Percentiles rank a stretch among this genome's conserved stretches.
phyloP scores from a whole-genome alignment of 768 basidiomycete genomes.

The Mycena haematopus region DNA sequence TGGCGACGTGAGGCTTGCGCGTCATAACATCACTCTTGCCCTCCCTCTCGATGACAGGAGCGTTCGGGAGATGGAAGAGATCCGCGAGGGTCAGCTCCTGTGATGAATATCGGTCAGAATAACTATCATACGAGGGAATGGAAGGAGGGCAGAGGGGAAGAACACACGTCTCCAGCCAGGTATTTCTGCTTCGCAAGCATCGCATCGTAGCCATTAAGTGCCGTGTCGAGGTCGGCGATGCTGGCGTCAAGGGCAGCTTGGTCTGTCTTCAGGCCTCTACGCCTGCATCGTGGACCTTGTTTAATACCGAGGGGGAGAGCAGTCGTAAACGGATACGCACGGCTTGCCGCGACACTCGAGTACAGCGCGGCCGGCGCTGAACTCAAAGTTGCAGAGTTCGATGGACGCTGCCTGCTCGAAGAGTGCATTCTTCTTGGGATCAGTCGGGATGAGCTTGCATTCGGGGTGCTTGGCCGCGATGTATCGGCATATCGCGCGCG shows the following conservation, averaged over 20 bases:
- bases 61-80: conserved; percentile 2
- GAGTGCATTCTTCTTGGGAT: conserved; percentile 1
- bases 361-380: not conserved
- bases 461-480: conserved; percentile 5
- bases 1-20: conserved; percentile 3
- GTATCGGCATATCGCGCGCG: not conserved
- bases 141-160: too few species aligned
- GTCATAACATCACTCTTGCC: not conserved
- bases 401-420: conserved; percentile 6
- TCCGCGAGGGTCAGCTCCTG: conserved; percentile 1
- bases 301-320: not conserved
- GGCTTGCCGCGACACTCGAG: not conserved
- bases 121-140: not conserved
- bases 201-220: not conserved
- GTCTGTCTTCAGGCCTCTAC: not conserved
- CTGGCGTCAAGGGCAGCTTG: not conserved
- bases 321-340: not conserved
- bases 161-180: conserved; percentile 4
- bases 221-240: not conserved
- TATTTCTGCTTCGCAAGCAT: not conserved
- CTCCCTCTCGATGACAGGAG: not conserved
- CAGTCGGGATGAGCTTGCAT: not conserved
- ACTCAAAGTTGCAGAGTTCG: conserved; percentile 1
- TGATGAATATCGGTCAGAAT: not conserved
- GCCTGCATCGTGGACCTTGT: not conserved